Base-by-base conservation (phyloP, 2,329 filamentous ascomycete species). In the Fusarium irregulare region DNA sequence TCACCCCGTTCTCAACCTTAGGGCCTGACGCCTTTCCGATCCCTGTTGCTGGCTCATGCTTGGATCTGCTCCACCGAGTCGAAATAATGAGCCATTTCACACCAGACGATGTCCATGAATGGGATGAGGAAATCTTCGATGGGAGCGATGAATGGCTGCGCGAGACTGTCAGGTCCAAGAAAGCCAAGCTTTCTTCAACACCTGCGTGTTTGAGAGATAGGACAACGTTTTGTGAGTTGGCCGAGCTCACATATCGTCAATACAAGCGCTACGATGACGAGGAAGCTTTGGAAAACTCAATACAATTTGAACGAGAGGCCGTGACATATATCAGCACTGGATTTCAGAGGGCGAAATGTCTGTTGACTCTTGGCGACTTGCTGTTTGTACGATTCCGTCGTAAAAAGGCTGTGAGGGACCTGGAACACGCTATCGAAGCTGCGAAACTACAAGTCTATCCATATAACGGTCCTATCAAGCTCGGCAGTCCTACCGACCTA, bases 401-500 rank as follows among this genome's bases (percentile, higher is more conserved):
- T 6, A 37, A 49, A 7, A 56, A 28, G 23, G 28, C 53, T 21
- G 18, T 20, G 1, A 9, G 7, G 11, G 42, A 49, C 0, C 21
- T 56, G 18, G 2, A 27, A 1, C 3, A 27, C 4, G 28, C 28
- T 3, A 37, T 49, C 10, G 1, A 14, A 1, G 21, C 53, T 4
- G 53, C 28, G n/a, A 56, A 56, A 21, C 16, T 18, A 2, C 28
- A 34, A 2, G 2, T 49, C 2, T 49, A 49, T 49, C 42, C n/a
- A 4, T 10, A 37, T n/a, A 7, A n/a, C n/a, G n/a, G n/a, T n/a
- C n/a, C n/a, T n/a, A n/a, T n/a, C n/a, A n/a, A n/a, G n/a, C n/a
- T n/a, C n/a, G n/a, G n/a, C n/a, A n/a, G 6, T 0, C 34, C 34
- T 0, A 37, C 6, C 3, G 6, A 27, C 4, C 0, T 28, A 10